Base-by-base conservation (phyloP, 139 green algal genomes). In the Spirogloea muscicola region DNA sequence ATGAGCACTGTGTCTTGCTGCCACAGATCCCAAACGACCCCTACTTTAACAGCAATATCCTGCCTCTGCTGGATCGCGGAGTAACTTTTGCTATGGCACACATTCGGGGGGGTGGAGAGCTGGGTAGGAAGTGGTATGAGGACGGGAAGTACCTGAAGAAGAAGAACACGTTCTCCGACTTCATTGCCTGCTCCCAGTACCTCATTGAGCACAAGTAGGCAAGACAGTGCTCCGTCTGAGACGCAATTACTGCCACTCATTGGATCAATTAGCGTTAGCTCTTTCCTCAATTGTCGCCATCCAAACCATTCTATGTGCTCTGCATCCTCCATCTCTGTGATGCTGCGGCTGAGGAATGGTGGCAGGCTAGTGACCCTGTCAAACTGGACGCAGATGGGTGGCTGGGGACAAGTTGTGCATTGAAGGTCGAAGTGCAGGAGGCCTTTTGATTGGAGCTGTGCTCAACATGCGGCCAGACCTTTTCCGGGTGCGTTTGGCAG, bases 61-160 rank as follows among this genome's bases (percentile, higher is more conserved):
- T 95, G n/a, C 73, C 77, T 0, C 77, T 95, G 49, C 39, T 95
- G 27, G 88, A 95, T 69, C 66, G 90, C 4, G 90, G 90, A 18
- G 82, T 92, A 34, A 58, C 85, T n/a, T 90, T 90, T 65, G 90
- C 79, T 39, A 88, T 95, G 27, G 90, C 89, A 1, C 89, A 95
- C 79, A 85, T 92, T 18, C 73, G 80, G n/a, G 80, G 80, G 7
- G 80, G 80, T n/a, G 77, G 76, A 1, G 80, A 85, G 79, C 37
- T 86, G 58, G 80, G 80, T 0, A 60, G 29, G 13, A 44, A 18
- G 13, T 85, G 80, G 80, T 72, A 85, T 70, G 60, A 46, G n/a
- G 49, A 36, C 2, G 76, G 69, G n/a, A 63, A 36, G 1, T n/a
- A 27, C 13, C 38, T 75, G 41, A 48, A 41, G 25, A 85, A 72